A percentile compares a stretch with the other conserved stretches of the same genome.
These are phyloP conservation scores for Deinandra increscens DNA, from an alignment of 129 eudicot genomes.

Conservation along the genomic window DNA sequence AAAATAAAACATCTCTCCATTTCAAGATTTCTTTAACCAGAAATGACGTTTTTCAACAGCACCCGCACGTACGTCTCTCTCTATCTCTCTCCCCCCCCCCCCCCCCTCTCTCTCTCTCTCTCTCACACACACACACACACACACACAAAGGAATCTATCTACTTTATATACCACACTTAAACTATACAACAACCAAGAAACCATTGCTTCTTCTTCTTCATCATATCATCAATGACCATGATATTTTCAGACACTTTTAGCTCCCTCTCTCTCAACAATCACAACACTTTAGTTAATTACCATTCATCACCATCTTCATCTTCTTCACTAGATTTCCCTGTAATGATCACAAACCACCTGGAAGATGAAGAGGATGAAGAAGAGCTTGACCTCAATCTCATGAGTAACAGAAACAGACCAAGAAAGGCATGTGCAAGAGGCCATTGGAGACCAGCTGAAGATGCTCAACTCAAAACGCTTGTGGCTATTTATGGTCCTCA, in stretches of 20 bases:
- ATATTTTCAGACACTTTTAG: background rate
- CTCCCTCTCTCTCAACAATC: conserved; percentile 7
- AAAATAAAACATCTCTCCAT: background rate
- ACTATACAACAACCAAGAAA: background rate
- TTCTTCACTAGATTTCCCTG: background rate
- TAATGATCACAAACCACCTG: background rate
- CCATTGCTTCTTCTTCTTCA: background rate
- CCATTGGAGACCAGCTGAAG: conserved; percentile 17
- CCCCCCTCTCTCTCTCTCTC: background rate
- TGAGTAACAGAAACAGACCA: background rate
- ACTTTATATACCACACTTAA: conserved; percentile 9
- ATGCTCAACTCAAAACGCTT: conserved; percentile 9
- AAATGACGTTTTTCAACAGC: background rate
- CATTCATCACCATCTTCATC: conserved; percentile 5
- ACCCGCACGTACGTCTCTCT: conserved; percentile 10
- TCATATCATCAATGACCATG: conserved; percentile 2
- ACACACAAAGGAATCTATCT: background rate
- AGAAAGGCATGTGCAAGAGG: conserved; percentile 13
- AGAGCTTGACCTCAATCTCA: conserved; percentile 6
- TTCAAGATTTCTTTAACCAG: conserved; percentile 2
- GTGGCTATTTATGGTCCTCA: conserved; percentile 12
- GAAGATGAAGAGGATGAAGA: conserved; percentile 6
- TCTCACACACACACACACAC: background rate
- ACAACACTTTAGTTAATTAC: background rate
- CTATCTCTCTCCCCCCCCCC: background rate